These are phyloP conservation scores for Neoconidiobolus thromboides DNA, from an alignment of 371 early-diverging fungal genomes.

Conservation along the genomic window DNA sequence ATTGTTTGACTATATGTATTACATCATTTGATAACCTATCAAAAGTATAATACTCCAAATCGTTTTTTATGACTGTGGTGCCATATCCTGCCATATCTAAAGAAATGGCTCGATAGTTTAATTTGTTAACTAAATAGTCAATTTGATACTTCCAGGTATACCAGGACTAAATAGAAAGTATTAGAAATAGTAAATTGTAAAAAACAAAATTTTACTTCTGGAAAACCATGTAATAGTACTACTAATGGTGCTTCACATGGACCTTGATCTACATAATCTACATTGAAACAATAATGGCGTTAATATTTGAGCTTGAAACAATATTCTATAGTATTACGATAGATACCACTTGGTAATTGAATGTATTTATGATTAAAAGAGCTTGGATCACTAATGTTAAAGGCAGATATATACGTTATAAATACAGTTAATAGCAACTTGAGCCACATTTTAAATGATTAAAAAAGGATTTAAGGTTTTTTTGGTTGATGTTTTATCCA, in stretches of 20 bases:
- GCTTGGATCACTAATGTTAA: neutral
- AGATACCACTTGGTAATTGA: neutral
- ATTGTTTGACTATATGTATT: neutral
- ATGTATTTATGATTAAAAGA: neutral
- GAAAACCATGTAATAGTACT: neutral
- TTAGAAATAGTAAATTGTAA: neutral
- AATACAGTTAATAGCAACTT: too few relatives aligned
- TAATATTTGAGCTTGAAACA: neutral
- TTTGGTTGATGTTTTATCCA: too few relatives aligned
- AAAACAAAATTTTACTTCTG: neutral
- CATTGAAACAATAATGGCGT: too few relatives aligned
- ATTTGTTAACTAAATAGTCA: neutral
- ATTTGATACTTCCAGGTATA: neutral
- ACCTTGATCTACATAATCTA: slow-evolving; percentile 5
- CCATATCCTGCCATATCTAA: neutral
- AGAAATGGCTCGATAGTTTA: neutral
- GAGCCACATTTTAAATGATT: too few relatives aligned
- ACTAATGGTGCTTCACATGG: neutral
- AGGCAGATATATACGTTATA: too few relatives aligned
- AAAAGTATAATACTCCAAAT: neutral
- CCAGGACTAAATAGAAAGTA: neutral
- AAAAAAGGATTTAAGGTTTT: too few relatives aligned
- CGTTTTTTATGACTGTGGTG: neutral
- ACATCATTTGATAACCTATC: neutral
- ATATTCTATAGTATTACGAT: neutral